phyloP scores from a whole-genome alignment of 2,329 filamentous ascomycete genomes.

The Exophiala oligosperma region DNA sequence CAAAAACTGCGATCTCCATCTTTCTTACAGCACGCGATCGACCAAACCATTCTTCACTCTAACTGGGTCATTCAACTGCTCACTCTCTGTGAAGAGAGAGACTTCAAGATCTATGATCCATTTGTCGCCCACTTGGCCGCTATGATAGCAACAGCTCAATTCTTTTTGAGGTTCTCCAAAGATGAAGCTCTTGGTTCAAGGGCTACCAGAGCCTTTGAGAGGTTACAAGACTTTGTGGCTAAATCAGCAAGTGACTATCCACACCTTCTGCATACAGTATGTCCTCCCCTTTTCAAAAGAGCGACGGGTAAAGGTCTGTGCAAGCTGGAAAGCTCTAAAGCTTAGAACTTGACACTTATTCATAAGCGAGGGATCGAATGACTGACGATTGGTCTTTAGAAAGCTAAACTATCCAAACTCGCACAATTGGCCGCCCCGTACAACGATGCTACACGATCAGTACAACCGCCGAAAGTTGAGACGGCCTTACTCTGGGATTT shows the following conservation, averaged over 20 bases:
- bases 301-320: too few species aligned
- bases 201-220: constrained; percentile 18
- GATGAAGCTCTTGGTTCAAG: constrained; percentile 14
- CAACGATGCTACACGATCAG: not conserved
- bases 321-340: too few species aligned
- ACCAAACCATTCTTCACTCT: constrained; percentile 24
- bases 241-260: constrained; percentile 12
- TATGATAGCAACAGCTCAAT: constrained; percentile 19
- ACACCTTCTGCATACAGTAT: constrained; percentile 24
- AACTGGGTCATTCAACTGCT: constrained; percentile 22
- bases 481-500: constrained; percentile 25
- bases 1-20: constrained; percentile 23
- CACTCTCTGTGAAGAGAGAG: constrained; percentile 15
- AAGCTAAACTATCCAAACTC: constrained; percentile 14
- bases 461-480: constrained; percentile 20
- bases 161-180: constrained; percentile 24
- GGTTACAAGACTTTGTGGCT: constrained; percentile 19
- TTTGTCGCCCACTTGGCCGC: constrained; percentile 25
- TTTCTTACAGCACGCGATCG: constrained; percentile 26
- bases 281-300: not conserved
- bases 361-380: not conserved
- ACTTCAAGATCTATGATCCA: constrained; percentile 20
- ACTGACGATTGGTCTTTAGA: constrained; percentile 2
- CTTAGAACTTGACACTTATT: too few species aligned
- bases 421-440: constrained; percentile 10